These are phyloP conservation scores for Setaria viridis DNA, from an alignment of 202 grass and related monocot genomes.

Conservation along the genomic window DNA sequence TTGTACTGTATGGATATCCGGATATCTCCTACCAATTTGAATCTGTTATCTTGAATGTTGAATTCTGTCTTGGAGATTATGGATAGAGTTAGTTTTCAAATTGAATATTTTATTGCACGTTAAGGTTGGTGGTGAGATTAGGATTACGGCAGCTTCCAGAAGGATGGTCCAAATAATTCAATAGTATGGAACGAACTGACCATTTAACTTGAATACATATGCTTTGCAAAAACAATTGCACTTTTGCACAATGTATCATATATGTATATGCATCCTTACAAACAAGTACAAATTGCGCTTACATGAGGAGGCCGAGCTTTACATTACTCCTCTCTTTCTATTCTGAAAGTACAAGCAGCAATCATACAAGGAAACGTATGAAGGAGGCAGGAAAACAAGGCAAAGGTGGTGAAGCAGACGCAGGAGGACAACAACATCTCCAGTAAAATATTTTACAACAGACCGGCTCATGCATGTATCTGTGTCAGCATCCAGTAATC, in stretches of 20 bases:
- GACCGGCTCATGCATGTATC: conserved; percentile 33
- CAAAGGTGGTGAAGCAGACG: conserved; percentile 32
- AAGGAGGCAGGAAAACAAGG: conserved; percentile 42
- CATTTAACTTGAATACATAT: not conserved
- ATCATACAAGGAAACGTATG: conserved; percentile 11
- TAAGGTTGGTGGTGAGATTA: too few species aligned
- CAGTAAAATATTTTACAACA: conserved; percentile 40
- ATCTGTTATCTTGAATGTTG: too few species aligned
- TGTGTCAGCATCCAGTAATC: conserved; percentile 54
- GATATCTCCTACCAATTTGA: too few species aligned
- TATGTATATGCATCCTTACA: conserved; percentile 18
- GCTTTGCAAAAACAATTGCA: conserved; percentile 2
- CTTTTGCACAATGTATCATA: not conserved
- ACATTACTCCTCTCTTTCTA: too few species aligned
- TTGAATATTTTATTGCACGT: too few species aligned
- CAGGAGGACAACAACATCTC: conserved; percentile 2
- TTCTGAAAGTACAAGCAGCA: too few species aligned
- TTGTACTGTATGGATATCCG: too few species aligned
- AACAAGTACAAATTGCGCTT: conserved; percentile 35
- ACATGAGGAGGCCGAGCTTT: not conserved
- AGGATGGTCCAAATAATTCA: too few species aligned
- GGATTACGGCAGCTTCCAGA: too few species aligned
- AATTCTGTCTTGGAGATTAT: too few species aligned
- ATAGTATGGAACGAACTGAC: too few species aligned
- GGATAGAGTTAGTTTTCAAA: too few species aligned